Percentiles rank a stretch among this genome's conserved stretches.
Evolutionary conservation across 2,329 filamentous ascomycete species (phyloP).

Genomic region (Fusarium paranaense): DNA sequence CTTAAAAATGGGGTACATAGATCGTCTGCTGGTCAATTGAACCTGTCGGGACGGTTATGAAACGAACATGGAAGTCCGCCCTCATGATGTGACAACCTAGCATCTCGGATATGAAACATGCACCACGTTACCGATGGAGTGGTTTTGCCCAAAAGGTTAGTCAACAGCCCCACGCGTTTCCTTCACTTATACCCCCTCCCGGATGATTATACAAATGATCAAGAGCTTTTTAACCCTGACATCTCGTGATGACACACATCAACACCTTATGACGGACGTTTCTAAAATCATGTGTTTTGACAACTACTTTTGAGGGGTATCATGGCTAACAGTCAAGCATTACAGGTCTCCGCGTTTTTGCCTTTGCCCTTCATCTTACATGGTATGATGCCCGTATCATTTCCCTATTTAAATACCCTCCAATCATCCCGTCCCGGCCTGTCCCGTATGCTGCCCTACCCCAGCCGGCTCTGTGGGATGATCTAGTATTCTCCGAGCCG

Average conservation of each 20-base stretch:
- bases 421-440: conserved; percentile 17
- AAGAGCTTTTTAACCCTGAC: conserved; percentile 79
- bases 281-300: conserved; percentile 33
- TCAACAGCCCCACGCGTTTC: conserved; percentile 35
- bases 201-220: conserved; percentile 68
- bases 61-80: conserved; percentile 35
- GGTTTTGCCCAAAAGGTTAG: conserved; percentile 57
- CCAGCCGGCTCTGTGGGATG: conserved; percentile 6
- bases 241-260: conserved; percentile 68
- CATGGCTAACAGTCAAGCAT: conserved; percentile 51
- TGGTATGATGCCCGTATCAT: conserved; percentile 31
- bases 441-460: conserved; percentile 3
- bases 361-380: conserved; percentile 15
- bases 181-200: conserved; percentile 16
- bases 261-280: conserved; percentile 67
- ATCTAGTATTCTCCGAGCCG: conserved; percentile 71
- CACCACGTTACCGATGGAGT: conserved; percentile 14
- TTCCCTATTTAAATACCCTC: neutral
- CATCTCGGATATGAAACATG: conserved; percentile 33
- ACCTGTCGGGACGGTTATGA: conserved; percentile 49
- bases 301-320: conserved; percentile 47
- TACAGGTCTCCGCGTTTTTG: conserved; percentile 30
- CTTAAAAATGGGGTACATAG: conserved; percentile 58
- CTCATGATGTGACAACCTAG: conserved; percentile 36
- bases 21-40: conserved; percentile 60